Evolutionary conservation across 305 asterid species (phyloP).

Genomic region (Fraxinus angustifolia): DNA sequence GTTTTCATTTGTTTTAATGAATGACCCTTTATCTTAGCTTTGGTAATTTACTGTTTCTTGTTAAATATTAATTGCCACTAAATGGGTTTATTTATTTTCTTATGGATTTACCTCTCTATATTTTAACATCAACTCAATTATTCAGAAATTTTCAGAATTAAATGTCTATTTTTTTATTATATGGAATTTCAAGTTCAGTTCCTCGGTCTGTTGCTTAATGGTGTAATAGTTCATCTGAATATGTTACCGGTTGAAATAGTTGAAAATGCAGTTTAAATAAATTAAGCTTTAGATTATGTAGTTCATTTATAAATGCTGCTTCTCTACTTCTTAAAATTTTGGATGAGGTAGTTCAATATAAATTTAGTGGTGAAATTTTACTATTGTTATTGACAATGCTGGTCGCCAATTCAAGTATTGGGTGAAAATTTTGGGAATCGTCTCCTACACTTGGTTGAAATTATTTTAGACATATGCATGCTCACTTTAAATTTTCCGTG

Average conservation of each 20-base stretch:
- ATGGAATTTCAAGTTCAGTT: background rate
- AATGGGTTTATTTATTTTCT: conserved; percentile 1
- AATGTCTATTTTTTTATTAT: background rate
- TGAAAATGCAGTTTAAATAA: background rate
- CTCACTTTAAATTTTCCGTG: conserved; percentile 14
- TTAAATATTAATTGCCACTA: background rate
- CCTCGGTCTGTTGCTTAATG: background rate
- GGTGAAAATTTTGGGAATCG: background rate
- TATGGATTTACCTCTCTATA: background rate
- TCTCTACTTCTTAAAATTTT: background rate
- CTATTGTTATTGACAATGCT: background rate
- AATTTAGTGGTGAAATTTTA: background rate
- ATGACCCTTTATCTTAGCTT: background rate
- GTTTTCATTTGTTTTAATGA: background rate
- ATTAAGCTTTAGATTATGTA: background rate
- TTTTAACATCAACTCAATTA: background rate
- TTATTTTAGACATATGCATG: conserved; percentile 5
- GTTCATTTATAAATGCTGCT: background rate
- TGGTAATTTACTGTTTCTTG: background rate
- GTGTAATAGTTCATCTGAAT: background rate
- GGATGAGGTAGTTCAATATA: background rate
- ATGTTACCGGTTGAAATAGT: background rate
- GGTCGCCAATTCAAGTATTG: background rate
- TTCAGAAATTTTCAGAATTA: background rate
- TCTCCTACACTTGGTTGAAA: background rate